Evolutionary conservation across 2,329 filamentous ascomycete genomes (phyloP).

Genomic region (Ambrosiella xylebori): DNA sequence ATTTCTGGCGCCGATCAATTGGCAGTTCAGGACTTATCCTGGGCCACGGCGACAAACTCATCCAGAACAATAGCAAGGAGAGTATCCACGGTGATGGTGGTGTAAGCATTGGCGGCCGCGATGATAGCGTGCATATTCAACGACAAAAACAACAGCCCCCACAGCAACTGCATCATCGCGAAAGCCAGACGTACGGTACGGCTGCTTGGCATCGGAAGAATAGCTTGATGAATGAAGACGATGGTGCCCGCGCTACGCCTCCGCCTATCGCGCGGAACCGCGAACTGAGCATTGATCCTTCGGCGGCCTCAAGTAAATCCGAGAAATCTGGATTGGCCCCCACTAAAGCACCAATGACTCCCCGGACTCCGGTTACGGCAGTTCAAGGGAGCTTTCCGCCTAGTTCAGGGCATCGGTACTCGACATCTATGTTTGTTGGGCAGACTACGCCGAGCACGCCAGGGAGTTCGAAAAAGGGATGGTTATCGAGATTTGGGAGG

Average conservation of each 20-base stretch:
- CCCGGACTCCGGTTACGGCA: conserved; percentile 5
- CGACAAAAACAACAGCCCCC: not conserved
- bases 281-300: conserved; percentile 10
- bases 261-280: conserved; percentile 36
- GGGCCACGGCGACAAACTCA: not conserved
- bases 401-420: conserved; percentile 3
- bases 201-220: conserved; percentile 25
- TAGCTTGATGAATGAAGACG: conserved; percentile 21
- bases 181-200: conserved; percentile 20
- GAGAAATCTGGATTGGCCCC: not conserved
- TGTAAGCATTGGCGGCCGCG: conserved; percentile 9
- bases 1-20: conserved; percentile 33
- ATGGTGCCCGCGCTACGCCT: conserved; percentile 33
- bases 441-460: conserved; percentile 5
- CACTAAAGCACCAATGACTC: not conserved
- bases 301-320: not conserved
- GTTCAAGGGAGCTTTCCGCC: conserved; percentile 7
- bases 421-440: conserved; percentile 4
- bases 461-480: conserved; percentile 9
- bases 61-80: conserved; percentile 14
- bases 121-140: conserved; percentile 10
- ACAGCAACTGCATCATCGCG: conserved; percentile 4
- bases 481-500: conserved; percentile 12
- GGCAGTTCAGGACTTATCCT: conserved; percentile 18
- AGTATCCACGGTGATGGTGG: conserved; percentile 10